These are phyloP conservation scores for Jatropha multifida DNA, from an alignment of 441 rosid species.

Conservation along the genomic window DNA sequence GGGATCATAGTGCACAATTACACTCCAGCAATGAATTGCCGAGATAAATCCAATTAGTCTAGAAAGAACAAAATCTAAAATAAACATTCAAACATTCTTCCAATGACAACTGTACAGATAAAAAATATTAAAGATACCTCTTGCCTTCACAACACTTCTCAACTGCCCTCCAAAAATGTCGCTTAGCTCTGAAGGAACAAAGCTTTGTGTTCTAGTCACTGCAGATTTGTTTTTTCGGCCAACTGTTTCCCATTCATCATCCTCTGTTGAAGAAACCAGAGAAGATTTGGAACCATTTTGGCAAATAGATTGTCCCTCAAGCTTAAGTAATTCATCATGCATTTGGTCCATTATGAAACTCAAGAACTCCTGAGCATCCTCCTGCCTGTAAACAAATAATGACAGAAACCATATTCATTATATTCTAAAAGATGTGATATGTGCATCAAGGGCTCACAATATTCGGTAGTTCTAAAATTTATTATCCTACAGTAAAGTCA, in stretches of 20 bases:
- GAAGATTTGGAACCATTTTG: slow-evolving; percentile 43
- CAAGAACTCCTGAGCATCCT: slow-evolving; percentile 97
- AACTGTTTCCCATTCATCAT: slow-evolving; percentile 98
- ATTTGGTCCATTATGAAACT: slow-evolving; percentile 91
- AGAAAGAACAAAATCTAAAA: background rate
- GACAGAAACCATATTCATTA: slow-evolving; percentile 10
- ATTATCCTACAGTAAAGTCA: background rate
- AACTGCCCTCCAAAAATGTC: slow-evolving; percentile 88
- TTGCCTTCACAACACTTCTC: slow-evolving; percentile 80
- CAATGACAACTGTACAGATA: background rate
- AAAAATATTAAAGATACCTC: slow-evolving; percentile 42
- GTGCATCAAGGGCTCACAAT: no score
- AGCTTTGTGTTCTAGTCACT: slow-evolving; percentile 88
- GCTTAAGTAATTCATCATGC: slow-evolving; percentile 83
- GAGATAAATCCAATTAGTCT: background rate
- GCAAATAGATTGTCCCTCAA: slow-evolving; percentile 48
- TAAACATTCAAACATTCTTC: background rate
- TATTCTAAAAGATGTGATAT: background rate
- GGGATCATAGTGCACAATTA: background rate
- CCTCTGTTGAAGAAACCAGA: slow-evolving; percentile 61
- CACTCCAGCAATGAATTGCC: background rate
- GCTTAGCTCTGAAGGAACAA: slow-evolving; percentile 72
- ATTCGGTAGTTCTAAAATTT: background rate
- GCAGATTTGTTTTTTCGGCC: slow-evolving; percentile 96
- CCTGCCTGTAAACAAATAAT: slow-evolving; percentile 61